These are phyloP conservation scores for Penicillium bovifimosum DNA, from an alignment of 495 filamentous ascomycete species.

Conservation along the genomic window DNA sequence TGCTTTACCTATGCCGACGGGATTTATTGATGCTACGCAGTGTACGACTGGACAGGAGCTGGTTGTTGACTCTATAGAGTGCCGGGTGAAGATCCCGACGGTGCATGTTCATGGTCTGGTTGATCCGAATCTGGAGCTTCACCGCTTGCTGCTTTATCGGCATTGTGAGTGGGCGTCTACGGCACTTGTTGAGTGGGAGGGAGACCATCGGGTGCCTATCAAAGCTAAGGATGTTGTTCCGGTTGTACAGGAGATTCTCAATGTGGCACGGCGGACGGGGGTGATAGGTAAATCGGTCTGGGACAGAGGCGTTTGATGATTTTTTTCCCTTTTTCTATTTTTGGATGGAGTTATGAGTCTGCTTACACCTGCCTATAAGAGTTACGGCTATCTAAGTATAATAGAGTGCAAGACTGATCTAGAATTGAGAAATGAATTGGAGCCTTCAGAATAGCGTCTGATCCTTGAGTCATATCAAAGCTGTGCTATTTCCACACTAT, in stretches of 20 bases:
- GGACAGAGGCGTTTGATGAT: not conserved
- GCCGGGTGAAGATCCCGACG: not conserved
- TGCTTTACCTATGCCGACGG: not conserved
- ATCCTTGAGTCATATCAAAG: too few relatives aligned
- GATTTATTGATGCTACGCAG: not conserved
- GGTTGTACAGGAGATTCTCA: slow-evolving; percentile 43
- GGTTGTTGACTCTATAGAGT: not conserved
- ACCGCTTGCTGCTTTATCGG: not conserved
- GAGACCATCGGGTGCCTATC: not conserved
- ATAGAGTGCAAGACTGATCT: too few relatives aligned
- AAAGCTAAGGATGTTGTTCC: slow-evolving; percentile 48
- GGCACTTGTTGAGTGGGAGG: not conserved
- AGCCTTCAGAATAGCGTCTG: too few relatives aligned
- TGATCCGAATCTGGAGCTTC: not conserved
- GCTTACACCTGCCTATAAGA: too few relatives aligned
- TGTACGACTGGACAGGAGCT: not conserved
- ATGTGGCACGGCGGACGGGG: not conserved
- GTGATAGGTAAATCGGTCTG: not conserved
- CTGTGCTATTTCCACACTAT: too few relatives aligned
- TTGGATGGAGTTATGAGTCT: too few relatives aligned
- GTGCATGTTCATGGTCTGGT: not conserved
- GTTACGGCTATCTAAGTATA: too few relatives aligned
- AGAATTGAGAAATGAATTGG: too few relatives aligned
- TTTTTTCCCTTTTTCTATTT: too few relatives aligned
- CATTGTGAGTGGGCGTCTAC: not conserved